Base-by-base conservation (phyloP, 352 stramenopile species). In the Phytophthora sp. region DNA sequence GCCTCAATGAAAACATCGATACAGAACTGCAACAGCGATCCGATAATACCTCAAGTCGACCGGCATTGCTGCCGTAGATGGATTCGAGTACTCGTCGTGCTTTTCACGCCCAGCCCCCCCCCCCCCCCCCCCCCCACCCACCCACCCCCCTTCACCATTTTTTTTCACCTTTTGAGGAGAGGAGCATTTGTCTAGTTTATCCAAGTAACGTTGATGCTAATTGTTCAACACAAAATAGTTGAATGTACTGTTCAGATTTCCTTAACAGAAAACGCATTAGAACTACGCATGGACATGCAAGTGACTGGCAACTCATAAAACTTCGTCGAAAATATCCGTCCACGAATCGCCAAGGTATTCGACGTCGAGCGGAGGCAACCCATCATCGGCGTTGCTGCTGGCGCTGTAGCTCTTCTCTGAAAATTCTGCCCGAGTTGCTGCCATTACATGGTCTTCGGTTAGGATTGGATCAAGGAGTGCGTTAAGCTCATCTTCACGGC, bases 1-100 rank as follows among this genome's bases (percentile, higher is more conserved):
- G 36, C 20, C 20, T 60, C 54, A 7, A 53, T 70, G 38, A 68
- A 71, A 57, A 41, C 20, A 2, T 20, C 47, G 33, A 75, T 75
- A 52, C 62, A 65, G 4, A 72, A 75, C 39, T 75, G 62, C 46
- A 64, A 62, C 67, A 75, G 69, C 41, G 30, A 66, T 16, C 66
- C 66, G 20, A 13, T 72, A 69, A 52, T 76, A 63, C 45, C 57
- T 52, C 5, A 52, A 71, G 1, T 46, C 57, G 24, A 63, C 54
- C 1, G 69, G 63, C 63, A 62, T 27, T 33, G 53, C 57, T 4
- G 68, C n/a, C 53, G n/a, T n/a, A 69, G 29, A 42, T 15, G 8
- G 9, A 15, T n/a, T 24, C 27, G 7, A 20, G 13, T 50, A 5
- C 12, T 15, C 13, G 20, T 50, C 23, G 42, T 7, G 39, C 20